Base-by-base conservation (phyloP, 139 green algal species). In the Klebsormidium nitens region DNA sequence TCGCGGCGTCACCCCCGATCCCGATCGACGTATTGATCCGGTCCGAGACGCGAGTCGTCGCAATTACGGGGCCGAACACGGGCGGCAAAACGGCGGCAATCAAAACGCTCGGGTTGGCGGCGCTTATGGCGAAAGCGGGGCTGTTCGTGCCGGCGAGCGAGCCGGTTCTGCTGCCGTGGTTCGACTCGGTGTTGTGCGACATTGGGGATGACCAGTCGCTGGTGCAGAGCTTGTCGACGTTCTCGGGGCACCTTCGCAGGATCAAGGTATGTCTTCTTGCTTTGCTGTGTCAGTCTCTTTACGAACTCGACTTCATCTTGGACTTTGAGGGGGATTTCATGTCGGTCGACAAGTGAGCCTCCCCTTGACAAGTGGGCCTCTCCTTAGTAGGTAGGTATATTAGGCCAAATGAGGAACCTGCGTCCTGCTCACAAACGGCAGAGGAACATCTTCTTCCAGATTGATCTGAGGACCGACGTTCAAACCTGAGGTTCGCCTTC, bases 11-110 rank as follows among this genome's bases (percentile, higher is more conserved):
- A 17, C 14, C 56, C 17, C 67, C 67, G 0, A 57, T 76, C 2
- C 72, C 78, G 2, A 64, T 85, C 29, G 84, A 91, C 61, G 50
- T 93, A 5, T 47, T 39, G n/a, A 73, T 92, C 11, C 74, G 70
- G 6, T 2, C 47, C 19, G 74, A 74, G 0, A 77, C 74, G 11
- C 23, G 34, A 14, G 83, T 89, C 31, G 86, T 91, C 31, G 77
- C 77, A 35, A 82, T 95, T 23, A 93, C 87, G 23, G 89, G 91
- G 0, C 92, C 92, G 32, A 97, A 97, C 84, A 95, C 92, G 0
- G 93, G 93, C n/a, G 91, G 93, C 63, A 98, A 97, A 75, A 97
- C 93, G 3, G 89, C 91, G 0, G 72, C 84, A 23, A 84, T 98
- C 35, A 97, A 96, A 75, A 85, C 92, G 0, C 64, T 95, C 14